Conservation (phyloP, 805 yeast genomes). For the Metschnikowia borealis region DNA sequence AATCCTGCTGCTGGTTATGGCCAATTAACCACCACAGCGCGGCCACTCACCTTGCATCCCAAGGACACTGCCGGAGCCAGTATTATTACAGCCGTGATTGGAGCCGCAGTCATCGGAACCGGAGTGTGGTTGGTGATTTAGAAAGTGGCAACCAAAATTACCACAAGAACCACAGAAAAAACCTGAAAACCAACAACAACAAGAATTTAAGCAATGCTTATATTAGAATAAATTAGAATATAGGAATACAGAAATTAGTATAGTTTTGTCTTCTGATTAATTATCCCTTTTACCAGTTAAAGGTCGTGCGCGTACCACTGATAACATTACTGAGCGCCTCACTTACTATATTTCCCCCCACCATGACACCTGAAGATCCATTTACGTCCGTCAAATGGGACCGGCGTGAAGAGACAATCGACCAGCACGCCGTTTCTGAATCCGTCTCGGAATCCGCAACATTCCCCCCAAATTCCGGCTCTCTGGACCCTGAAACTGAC, state of each 20-base stretch:
- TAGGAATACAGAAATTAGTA: too few species aligned
- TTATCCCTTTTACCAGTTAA: too few species aligned
- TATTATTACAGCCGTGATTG: conserved; percentile 63
- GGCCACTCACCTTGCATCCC: conserved; percentile 13
- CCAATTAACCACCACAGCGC: conserved; percentile 5
- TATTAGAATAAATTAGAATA: too few species aligned
- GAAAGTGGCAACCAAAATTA: not conserved
- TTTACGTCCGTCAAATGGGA: conserved; percentile 60
- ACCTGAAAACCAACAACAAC: too few species aligned
- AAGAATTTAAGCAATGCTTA: too few species aligned
- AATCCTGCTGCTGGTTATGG: conserved; percentile 33
- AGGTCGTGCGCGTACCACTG: conserved; percentile 10
- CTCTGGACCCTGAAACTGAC: not conserved
- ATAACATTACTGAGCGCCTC: conserved; percentile 4
- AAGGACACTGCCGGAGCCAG: conserved; percentile 76
- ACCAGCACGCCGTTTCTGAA: not conserved
- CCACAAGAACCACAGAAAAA: not conserved
- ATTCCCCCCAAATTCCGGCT: not conserved
- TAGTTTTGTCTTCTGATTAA: too few species aligned
- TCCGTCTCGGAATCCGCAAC: not conserved
- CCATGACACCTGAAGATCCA: conserved; percentile 37
- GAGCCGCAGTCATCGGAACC: conserved; percentile 19
- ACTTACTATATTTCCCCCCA: not conserved
- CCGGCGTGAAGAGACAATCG: conserved; percentile 32
- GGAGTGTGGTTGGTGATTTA: conserved; percentile 18